A percentile compares a stretch with the other conserved stretches of the same genome.
These are phyloP conservation scores for Hirsutella rhossiliensis DNA, from an alignment of 2,329 filamentous ascomycete genomes.

Conservation along the genomic window DNA sequence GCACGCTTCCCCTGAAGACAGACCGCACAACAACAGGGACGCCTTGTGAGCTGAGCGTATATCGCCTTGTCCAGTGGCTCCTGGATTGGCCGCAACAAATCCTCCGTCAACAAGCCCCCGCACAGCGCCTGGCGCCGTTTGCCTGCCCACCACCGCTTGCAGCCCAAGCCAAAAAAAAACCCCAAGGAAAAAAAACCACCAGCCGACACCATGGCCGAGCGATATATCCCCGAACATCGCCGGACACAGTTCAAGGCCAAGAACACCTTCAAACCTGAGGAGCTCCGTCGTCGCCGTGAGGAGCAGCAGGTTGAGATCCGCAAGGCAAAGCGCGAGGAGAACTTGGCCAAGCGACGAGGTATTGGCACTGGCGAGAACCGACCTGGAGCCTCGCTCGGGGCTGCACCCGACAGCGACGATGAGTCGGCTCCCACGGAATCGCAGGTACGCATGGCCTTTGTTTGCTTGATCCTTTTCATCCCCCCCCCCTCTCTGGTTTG, in stretches of 20 bases:
- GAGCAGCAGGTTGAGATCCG: slow-evolving; percentile 99
- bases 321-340: slow-evolving; percentile 97
- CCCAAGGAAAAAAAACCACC: background rate
- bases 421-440: slow-evolving; percentile 89
- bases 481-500: slow-evolving; percentile 1
- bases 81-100: background rate
- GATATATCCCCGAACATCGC: slow-evolving; percentile 98
- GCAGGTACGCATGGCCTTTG: slow-evolving; percentile 50
- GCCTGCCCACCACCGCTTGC: slow-evolving; percentile 5
- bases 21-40: background rate
- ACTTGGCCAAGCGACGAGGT: slow-evolving; percentile 93
- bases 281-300: slow-evolving; percentile 93
- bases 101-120: slow-evolving; percentile 6
- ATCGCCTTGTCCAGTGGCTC: background rate
- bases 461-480: background rate
- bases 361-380: slow-evolving; percentile 73
- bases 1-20: background rate
- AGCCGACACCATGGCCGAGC: slow-evolving; percentile 73
- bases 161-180: slow-evolving; percentile 11
- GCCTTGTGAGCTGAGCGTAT: background rate
- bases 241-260: slow-evolving; percentile 99
- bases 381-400: slow-evolving; percentile 71
- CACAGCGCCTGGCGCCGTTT: slow-evolving; percentile 1
- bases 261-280: slow-evolving; percentile 97
- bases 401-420: slow-evolving; percentile 93